Base-by-base conservation (phyloP, 1,284 basidiomycete genomes). In the Nidula niveotomentosa region DNA sequence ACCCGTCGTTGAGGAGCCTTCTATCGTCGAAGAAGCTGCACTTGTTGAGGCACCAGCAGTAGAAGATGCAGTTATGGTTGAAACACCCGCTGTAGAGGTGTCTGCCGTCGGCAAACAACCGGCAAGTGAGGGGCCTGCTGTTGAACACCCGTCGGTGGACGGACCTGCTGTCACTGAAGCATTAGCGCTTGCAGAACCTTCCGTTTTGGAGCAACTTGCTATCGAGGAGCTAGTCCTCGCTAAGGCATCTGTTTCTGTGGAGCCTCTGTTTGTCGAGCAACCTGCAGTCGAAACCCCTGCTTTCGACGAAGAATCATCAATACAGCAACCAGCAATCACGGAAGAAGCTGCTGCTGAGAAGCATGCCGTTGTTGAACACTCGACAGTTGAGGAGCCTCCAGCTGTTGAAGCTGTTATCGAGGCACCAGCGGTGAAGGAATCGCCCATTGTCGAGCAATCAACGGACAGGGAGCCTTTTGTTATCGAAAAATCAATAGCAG, bases 191-290 rank as follows among this genome's bases (percentile, higher is more conserved):
- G 23, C 39, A 12, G 39, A 12, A 41, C 39, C 39, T 41, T 4
- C 23, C 23, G 23, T 23, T 23, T 23, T 23, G 23, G 23, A 23
- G 23, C 12, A 41, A 23, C 48, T 52, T 45, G 48, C 36, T 44
- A 23, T 36, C 8, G 60, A 59, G 45, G 54, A 54, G 23, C 23
- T 23, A 23, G 23, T 23, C 23, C 23, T 23, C 23, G 23, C 23
- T 23, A 4, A 23, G 23, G 23, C 23, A 23, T 23, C 23, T 23
- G 23, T 23, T 10, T 46, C 51, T 34, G 55, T 50, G 7, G 49
- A 56, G 36, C 61, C 62, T 53, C 43, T 55, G 30, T 53, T 39
- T 50, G 50, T 54, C 37, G 33, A 30, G 49, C 52, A 17, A 9
- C 45, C 30, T 41, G 39, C 15, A 12, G 15, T 15, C 39, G 39